Percentiles rank a stretch among this genome's conserved stretches.
Evolutionary conservation across 1,284 basidiomycete genomes (phyloP).

Genomic region (Sanghuangporus weigelae): DNA sequence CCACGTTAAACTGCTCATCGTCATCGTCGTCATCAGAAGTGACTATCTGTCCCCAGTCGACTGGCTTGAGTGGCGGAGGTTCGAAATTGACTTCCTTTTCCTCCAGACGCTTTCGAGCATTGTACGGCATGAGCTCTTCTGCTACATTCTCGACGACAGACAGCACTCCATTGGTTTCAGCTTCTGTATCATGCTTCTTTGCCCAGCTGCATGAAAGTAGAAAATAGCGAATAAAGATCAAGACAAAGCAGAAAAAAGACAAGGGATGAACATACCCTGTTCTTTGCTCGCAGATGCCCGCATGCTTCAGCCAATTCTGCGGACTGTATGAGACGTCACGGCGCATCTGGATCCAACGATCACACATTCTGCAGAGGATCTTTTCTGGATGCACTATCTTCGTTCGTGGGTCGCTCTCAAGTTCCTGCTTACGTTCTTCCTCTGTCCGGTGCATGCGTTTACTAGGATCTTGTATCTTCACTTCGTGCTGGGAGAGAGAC

Average conservation of each 20-base stretch:
- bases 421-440: conserved; percentile 15
- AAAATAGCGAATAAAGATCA: background rate
- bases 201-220: background rate
- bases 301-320: conserved; percentile 19
- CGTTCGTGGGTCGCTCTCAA: conserved; percentile 17
- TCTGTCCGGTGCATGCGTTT: conserved; percentile 18
- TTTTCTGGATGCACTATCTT: conserved; percentile 17
- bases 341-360: conserved; percentile 18
- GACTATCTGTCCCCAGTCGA: conserved; percentile 14
- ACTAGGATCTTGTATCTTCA: background rate
- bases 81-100: background rate
- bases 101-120: conserved; percentile 2
- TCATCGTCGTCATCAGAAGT: conserved; percentile 13
- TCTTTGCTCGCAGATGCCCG: conserved; percentile 15
- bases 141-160: background rate
- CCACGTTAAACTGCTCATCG: background rate
- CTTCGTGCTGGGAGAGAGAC: background rate
- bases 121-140: conserved; percentile 12
- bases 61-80: conserved; percentile 5
- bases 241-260: background rate
- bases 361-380: conserved; percentile 16
- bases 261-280: conserved; percentile 7
- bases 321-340: conserved; percentile 17
- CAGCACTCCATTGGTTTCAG: background rate
- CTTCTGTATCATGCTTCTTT: background rate